phyloP scores from a whole-genome alignment of 2,329 filamentous ascomycete genomes.

The Aciculosporium take region DNA sequence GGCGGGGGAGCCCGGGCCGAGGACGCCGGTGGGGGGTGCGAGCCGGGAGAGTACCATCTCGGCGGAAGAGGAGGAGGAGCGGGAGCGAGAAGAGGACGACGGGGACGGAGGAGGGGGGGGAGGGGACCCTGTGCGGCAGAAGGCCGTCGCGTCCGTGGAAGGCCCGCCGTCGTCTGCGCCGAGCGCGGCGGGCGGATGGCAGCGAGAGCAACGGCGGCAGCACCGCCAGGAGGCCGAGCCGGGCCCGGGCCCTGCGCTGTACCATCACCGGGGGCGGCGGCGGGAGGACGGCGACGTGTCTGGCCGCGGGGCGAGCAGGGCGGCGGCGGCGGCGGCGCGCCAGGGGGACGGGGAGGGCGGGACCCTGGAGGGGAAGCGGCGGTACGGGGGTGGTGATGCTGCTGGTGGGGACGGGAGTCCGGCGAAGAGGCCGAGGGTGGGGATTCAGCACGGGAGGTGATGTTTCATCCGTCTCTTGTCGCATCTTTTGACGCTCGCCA shows the following conservation, averaged over 20 bases:
- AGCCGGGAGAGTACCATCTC: conserved; percentile 82
- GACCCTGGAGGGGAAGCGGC: conserved; percentile 35
- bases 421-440: conserved; percentile 37
- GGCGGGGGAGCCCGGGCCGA: conserved; percentile 26
- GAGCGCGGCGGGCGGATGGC: conserved; percentile 13
- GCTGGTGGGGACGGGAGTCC: conserved; percentile 29
- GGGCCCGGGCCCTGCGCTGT: too few relatives aligned
- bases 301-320: conserved; percentile 65
- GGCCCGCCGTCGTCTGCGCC: conserved; percentile 24
- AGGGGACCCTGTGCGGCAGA: conserved; percentile 40
- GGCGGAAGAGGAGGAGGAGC: conserved; percentile 44
- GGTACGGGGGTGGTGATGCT: conserved; percentile 24
- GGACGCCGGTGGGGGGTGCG: too few relatives aligned
- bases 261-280: conserved; percentile 9
- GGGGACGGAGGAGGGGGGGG: conserved; percentile 50
- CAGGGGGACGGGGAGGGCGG: conserved; percentile 29
- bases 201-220: conserved; percentile 7
- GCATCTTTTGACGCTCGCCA: background rate
- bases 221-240: too few relatives aligned
- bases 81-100: conserved; percentile 66
- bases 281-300: conserved; percentile 37
- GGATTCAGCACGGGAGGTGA: conserved; percentile 33
- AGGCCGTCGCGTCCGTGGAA: conserved; percentile 39
- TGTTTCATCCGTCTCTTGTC: background rate
- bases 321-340: conserved; percentile 51